A percentile compares a stretch with the other conserved stretches of the same genome.
These are phyloP conservation scores for Mortierella sp. DNA, from an alignment of 371 early-diverging fungal species.

Conservation along the genomic window DNA sequence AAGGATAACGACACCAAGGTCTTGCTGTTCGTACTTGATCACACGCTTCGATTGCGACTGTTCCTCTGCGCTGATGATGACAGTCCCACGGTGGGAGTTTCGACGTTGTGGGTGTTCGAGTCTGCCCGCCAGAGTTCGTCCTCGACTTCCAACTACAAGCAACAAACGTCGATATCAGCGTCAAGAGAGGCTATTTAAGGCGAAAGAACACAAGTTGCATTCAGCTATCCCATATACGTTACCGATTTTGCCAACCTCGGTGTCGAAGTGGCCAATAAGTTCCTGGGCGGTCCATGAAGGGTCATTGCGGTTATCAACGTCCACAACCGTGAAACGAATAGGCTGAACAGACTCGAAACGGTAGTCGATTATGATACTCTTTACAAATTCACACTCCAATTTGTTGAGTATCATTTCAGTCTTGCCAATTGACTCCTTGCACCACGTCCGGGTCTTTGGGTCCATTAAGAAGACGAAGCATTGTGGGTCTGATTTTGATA, in stretches of 20 bases:
- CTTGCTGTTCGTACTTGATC: conserved; percentile 16
- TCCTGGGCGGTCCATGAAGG: conserved; percentile 56
- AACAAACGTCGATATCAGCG: background rate
- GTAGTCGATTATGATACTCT: conserved; percentile 56
- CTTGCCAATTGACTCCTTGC: conserved; percentile 41
- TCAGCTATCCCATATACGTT: conserved; percentile 10
- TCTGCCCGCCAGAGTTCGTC: conserved; percentile 41
- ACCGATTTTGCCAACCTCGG: conserved; percentile 57
- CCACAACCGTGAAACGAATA: conserved; percentile 58
- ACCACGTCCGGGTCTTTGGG: conserved; percentile 37
- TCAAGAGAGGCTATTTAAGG: background rate
- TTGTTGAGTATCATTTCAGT: conserved; percentile 62
- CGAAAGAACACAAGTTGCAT: too few species aligned
- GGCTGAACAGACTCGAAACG: conserved; percentile 61
- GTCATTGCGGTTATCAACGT: conserved; percentile 56
- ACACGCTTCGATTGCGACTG: conserved; percentile 38
- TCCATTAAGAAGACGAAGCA: conserved; percentile 50
- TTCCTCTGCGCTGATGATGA: conserved; percentile 44
- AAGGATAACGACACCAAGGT: background rate
- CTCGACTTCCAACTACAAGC: conserved; percentile 36
- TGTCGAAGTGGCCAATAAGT: conserved; percentile 59
- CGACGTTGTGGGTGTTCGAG: conserved; percentile 36
- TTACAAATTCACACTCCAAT: conserved; percentile 61
- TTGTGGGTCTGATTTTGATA: conserved; percentile 58
- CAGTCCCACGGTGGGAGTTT: conserved; percentile 34